Conservation (phyloP, 805 yeast genomes). For the Isabelozyma pseudorhagii region DNA sequence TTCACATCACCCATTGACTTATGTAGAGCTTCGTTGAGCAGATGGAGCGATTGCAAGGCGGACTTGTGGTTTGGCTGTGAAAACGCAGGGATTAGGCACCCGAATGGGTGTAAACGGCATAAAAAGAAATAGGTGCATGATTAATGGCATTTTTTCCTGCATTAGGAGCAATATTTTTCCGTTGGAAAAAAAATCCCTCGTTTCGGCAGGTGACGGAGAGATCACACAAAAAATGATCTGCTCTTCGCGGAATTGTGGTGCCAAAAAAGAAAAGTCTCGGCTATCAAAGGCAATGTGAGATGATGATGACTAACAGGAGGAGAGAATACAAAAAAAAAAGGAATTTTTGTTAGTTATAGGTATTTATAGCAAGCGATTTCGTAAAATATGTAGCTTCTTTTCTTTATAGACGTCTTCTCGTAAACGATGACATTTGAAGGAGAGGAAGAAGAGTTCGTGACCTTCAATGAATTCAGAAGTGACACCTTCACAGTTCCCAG, state of each 20-base stretch:
- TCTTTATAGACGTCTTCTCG: not conserved
- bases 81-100: too few species aligned
- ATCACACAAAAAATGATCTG: not conserved
- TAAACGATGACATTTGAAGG: constrained; percentile 5
- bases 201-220: not conserved
- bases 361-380: not conserved
- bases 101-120: not conserved
- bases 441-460: constrained; percentile 7
- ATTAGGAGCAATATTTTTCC: not conserved
- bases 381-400: not conserved
- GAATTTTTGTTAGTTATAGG: not conserved
- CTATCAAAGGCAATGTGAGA: not conserved
- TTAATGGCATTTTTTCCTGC: not conserved
- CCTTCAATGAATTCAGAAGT: constrained; percentile 45
- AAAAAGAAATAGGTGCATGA: not conserved
- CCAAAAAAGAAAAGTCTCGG: not conserved
- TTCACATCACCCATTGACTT: too few species aligned
- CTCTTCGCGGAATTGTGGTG: too few species aligned
- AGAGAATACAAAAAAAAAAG: not conserved
- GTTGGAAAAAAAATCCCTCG: not conserved
- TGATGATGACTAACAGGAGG: not conserved
- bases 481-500: constrained; percentile 94
- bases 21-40: too few species aligned
- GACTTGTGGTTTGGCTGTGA: too few species aligned
- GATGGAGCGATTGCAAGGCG: too few species aligned